Evolutionary conservation across 2,329 filamentous ascomycete genomes (phyloP).

Genomic region (Exophiala sp.): DNA sequence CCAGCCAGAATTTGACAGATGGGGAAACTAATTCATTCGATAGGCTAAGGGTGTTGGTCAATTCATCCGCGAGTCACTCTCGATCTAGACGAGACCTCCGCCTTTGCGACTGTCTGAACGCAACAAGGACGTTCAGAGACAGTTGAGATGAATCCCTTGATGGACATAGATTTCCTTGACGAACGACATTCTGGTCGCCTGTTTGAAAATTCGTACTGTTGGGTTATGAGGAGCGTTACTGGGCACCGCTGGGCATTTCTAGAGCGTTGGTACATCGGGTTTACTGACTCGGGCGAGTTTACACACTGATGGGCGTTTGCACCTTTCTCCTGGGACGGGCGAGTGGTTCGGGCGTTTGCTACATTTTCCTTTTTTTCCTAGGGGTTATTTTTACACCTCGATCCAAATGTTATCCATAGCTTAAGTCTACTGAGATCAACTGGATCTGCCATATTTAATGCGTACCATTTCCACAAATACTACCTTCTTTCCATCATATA

Average conservation of each 20-base stretch:
- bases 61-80: slow-evolving; percentile 28
- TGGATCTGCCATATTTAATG: neutral
- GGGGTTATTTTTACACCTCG: slow-evolving; percentile 2
- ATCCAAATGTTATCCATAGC: slow-evolving; percentile 11
- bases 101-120: neutral
- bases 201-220: slow-evolving; percentile 14
- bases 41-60: slow-evolving; percentile 29
- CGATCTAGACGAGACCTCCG: slow-evolving; percentile 5
- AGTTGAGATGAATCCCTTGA: slow-evolving; percentile 2
- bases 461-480: neutral
- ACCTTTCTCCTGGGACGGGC: neutral
- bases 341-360: too few species aligned
- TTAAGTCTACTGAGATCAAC: neutral
- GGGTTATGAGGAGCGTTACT: slow-evolving; percentile 10
- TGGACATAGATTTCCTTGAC: slow-evolving; percentile 11
- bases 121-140: slow-evolving; percentile 18
- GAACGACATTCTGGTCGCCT: slow-evolving; percentile 3
- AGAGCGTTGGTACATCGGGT: slow-evolving; percentile 11
- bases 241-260: slow-evolving; percentile 19
- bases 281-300: neutral
- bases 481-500: too few species aligned
- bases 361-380: neutral
- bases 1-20: neutral
- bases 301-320: neutral
- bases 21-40: slow-evolving; percentile 10